Base-by-base conservation (phyloP, 768 basidiomycete species). In the Pleurotus pulmonarius region DNA sequence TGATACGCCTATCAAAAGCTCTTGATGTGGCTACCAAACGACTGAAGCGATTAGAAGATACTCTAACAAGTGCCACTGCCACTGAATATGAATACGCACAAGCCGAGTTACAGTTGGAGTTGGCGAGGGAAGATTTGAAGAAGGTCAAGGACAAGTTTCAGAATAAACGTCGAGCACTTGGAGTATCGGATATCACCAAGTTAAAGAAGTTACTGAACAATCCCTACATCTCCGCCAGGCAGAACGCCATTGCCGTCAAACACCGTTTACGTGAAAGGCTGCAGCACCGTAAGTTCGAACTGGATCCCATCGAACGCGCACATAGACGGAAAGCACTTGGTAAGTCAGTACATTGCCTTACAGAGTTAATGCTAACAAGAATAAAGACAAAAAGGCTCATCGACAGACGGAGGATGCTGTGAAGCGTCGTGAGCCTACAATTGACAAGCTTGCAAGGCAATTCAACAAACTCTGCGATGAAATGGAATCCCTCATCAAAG, bases 401-500 rank as follows among this genome's bases (percentile, higher is more conserved):
- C 43, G 16, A 1, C 66, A 67, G 29, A 63, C 57, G 1, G 49
- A 63, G 16, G 45, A 45, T 8, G 46, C 56, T 1, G 49, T 65
- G 34, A 59, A 63, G n/a, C 18, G 58, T 2, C 34, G 55, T 7
- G 64, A 65, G 38, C 65, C 60, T 0, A 53, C 57, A 20, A 65
- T 65, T 16, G 15, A 47, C 11, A 53, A 61, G 26, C 49, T 66
- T 5, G 51, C 46, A 4, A 43, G 22, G 1, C 51, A 37, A 4
- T 70, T 67, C 55, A 69, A 70, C 41, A 56, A 59, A 5, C 49
- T 61, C 11, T 66, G 67, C 29, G 24, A 38, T 6, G 43, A 65
- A 11, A 40, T 70, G 43, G 20, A 16, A 24, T 54, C 49, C 15
- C 58, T 67, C 1, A 66, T 66, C 24, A 15, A 45, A 1, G 56